Percentiles rank a stretch among this genome's conserved stretches.
phyloP scores from a whole-genome alignment of 2,329 filamentous ascomycete genomes.

The Neonectria magnoliae region DNA sequence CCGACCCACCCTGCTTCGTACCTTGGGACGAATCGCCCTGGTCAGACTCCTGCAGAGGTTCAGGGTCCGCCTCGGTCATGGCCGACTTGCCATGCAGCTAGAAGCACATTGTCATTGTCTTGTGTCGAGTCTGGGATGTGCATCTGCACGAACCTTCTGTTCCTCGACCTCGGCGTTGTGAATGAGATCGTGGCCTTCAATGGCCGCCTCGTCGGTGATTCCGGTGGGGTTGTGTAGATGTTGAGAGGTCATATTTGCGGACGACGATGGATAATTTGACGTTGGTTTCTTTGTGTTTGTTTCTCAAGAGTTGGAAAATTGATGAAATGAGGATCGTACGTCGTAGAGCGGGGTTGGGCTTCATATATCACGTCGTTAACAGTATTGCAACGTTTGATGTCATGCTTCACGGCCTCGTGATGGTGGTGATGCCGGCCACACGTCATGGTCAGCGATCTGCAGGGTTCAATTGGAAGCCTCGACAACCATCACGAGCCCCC shows the following conservation, averaged over 20 bases:
- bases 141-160: conserved; percentile 37
- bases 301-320: neutral
- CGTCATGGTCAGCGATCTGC: conserved; percentile 37
- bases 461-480: conserved; percentile 30
- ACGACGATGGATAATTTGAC: neutral
- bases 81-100: conserved; percentile 41
- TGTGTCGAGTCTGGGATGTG: too few relatives aligned
- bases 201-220: conserved; percentile 45
- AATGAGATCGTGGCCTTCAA: conserved; percentile 48
- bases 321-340: neutral
- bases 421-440: conserved; percentile 38
- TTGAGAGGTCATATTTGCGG: neutral
- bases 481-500: conserved; percentile 33
- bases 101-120: neutral
- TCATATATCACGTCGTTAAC: conserved; percentile 32
- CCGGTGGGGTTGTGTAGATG: conserved; percentile 28
- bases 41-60: conserved; percentile 12
- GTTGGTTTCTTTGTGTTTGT: conserved; percentile 2
- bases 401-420: conserved; percentile 26
- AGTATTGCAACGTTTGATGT: conserved; percentile 26
- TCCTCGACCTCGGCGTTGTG: conserved; percentile 48
- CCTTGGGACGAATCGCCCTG: conserved; percentile 4
- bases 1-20: conserved; percentile 26
- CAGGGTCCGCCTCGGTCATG: conserved; percentile 34
- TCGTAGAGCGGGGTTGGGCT: neutral